Evolutionary conservation across 2,329 filamentous ascomycete genomes (phyloP), one percentile per base, ranked within the genome.

Genomic region (Pseudopithomyces chartarum): DNA sequence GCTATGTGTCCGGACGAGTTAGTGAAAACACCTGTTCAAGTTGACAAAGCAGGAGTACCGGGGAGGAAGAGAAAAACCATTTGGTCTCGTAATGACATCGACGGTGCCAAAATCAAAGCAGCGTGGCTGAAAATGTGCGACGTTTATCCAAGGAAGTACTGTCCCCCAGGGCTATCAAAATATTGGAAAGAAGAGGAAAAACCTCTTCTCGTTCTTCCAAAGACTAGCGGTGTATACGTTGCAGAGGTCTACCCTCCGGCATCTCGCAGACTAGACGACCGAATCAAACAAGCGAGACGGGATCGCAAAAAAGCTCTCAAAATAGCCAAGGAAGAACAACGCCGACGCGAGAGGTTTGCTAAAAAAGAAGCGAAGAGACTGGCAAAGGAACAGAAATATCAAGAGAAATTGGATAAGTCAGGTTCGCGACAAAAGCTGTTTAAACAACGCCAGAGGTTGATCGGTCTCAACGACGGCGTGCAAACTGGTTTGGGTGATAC

Each of bases 91-190:
- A 76, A 80, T 19, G 73, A 81, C 1, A 72, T 85, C 33, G 68
- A 76, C 6, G 78, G 81, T 44, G 74, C 77, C 2, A 58, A 77
- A n/a, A 78, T 86, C 15, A 76, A 77, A 47, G 70, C 78, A 2
- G 68, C 86, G 63, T 80, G 83, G 59, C 71, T 76, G 22, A 79
- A 80, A 42, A 83, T 87, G 52, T 79, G 84, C 8, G 72, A 79
- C n/a, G 60, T 60, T 19, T 67, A 72, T 56, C 67, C 68, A 10
- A 62, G 66, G 3, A 68, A 66, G n/a, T 76, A 69, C 56, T 74
- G 66, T 44, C 74, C 74, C 3, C 61, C 69, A 12, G 66, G 70
- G 40, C 62, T 77, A 10, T 60, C 57, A 6, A 56, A 73, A 33
- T 59, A 72, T 19, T 59, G 71, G 12, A 59, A 60, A 4, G 65